Percentiles rank a stretch among this genome's conserved stretches.
These are phyloP conservation scores for Endocladia muricata DNA, from an alignment of 31 red algal species.

Conservation along the genomic window DNA sequence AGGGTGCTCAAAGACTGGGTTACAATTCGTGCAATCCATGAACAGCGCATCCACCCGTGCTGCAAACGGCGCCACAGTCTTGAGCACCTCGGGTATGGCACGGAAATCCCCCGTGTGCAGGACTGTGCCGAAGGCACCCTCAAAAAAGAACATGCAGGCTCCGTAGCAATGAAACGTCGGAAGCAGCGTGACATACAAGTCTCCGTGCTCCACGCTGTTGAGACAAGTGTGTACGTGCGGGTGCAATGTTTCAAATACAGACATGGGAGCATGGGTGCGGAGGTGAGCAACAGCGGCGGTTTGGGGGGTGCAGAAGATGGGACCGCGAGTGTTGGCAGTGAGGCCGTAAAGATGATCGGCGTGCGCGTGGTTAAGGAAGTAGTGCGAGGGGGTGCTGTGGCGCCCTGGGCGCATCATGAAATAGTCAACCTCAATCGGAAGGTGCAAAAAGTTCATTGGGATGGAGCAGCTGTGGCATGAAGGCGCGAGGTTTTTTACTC, in stretches of 20 bases:
- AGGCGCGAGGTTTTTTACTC: too few species aligned
- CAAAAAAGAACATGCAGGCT: not conserved
- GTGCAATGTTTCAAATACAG: not conserved
- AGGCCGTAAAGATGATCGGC: constrained; percentile 3
- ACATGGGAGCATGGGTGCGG: not conserved
- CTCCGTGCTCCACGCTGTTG: not conserved
- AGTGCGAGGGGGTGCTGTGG: not conserved
- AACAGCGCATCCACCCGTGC: too few species aligned
- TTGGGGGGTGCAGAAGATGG: not conserved
- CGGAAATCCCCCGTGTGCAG: constrained; percentile 16
- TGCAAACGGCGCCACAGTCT: too few species aligned
- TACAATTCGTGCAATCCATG: too few species aligned
- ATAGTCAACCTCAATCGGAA: constrained; percentile 3
- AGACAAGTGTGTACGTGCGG: not conserved
- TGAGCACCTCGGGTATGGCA: not conserved
- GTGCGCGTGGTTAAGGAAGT: constrained; percentile 8
- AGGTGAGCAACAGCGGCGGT: not conserved
- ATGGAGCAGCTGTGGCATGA: too few species aligned
- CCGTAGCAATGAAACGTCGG: not conserved
- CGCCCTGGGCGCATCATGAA: not conserved
- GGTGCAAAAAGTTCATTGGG: too few species aligned
- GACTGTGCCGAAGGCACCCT: constrained; percentile 1
- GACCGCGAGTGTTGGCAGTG: not conserved
- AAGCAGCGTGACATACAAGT: not conserved
- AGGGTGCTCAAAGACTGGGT: too few species aligned